Percentiles rank a stretch among this genome's conserved stretches.
Evolutionary conservation across 257 asterid species (phyloP).

Genomic region (Fraxinus pennsylvanica): DNA sequence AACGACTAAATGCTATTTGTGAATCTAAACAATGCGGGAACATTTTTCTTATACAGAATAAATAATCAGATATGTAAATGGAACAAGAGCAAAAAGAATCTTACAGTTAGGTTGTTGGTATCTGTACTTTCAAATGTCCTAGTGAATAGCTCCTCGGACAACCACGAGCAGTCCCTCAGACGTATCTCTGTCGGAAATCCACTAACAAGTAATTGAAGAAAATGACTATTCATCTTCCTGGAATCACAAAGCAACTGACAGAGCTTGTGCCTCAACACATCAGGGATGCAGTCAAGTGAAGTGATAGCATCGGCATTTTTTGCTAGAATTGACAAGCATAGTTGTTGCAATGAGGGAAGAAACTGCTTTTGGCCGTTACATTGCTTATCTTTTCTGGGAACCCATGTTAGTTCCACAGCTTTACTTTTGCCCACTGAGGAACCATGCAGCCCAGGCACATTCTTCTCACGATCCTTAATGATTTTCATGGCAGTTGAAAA

Average conservation of each 20-base stretch:
- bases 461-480: constrained; percentile 59
- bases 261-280: constrained; percentile 69
- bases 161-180: constrained; percentile 85
- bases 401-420: constrained; percentile 55
- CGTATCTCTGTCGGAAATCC: constrained; percentile 84
- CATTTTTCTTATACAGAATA: neutral
- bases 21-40: constrained; percentile 4
- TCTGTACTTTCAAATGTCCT: constrained; percentile 54
- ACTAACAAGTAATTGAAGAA: constrained; percentile 62
- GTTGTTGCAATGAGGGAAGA: constrained; percentile 62
- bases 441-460: constrained; percentile 31
- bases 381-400: constrained; percentile 48
- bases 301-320: constrained; percentile 75
- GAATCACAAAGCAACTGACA: constrained; percentile 67
- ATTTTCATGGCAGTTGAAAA: constrained; percentile 91
- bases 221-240: constrained; percentile 62
- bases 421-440: constrained; percentile 35
- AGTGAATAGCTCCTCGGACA: constrained; percentile 66
- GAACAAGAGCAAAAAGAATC: constrained; percentile 21
- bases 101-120: constrained; percentile 63
- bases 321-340: constrained; percentile 68
- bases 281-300: constrained; percentile 83
- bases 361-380: constrained; percentile 38
- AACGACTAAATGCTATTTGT: constrained; percentile 13
- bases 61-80: constrained; percentile 8